These are phyloP conservation scores for Phytophthora podocarpi DNA, from an alignment of 352 stramenopile genomes.

Conservation along the genomic window DNA sequence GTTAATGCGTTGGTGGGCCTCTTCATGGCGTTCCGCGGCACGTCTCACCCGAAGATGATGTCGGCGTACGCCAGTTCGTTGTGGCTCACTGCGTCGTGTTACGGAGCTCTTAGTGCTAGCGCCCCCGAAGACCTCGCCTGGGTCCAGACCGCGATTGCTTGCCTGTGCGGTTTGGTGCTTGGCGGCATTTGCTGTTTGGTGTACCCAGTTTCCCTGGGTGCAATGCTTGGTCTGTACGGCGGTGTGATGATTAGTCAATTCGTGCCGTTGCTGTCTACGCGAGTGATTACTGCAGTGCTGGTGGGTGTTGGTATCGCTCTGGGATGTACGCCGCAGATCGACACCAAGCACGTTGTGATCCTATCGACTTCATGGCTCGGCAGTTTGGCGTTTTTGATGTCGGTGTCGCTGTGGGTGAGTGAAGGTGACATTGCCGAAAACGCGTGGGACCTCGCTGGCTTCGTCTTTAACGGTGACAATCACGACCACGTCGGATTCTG, in stretches of 20 bases:
- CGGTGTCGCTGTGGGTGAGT: slow-evolving; percentile 75
- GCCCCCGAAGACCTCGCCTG: slow-evolving; percentile 58
- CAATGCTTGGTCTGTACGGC: slow-evolving; percentile 70
- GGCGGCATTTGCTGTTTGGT: slow-evolving; percentile 70
- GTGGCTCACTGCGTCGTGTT: slow-evolving; percentile 70
- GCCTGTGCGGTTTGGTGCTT: slow-evolving; percentile 75
- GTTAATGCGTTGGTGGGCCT: slow-evolving; percentile 62
- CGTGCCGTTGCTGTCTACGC: slow-evolving; percentile 61
- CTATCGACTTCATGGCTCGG: slow-evolving; percentile 71
- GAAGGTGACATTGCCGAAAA: slow-evolving; percentile 66
- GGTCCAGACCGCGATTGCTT: slow-evolving; percentile 72
- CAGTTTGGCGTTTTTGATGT: slow-evolving; percentile 66
- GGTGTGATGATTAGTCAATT: slow-evolving; percentile 70
- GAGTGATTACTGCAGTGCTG: slow-evolving; percentile 58
- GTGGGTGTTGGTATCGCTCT: slow-evolving; percentile 48
- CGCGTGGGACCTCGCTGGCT: slow-evolving; percentile 69
- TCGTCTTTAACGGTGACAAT: slow-evolving; percentile 61
- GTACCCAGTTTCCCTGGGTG: slow-evolving; percentile 59
- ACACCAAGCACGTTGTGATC: slow-evolving; percentile 69
- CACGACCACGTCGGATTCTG: slow-evolving; percentile 57
- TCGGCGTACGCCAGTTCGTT: slow-evolving; percentile 61
- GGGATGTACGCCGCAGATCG: slow-evolving; percentile 40
- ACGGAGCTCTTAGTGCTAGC: slow-evolving; percentile 65
- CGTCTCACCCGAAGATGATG: slow-evolving; percentile 54
- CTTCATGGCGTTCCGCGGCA: slow-evolving; percentile 65